Evolutionary conservation across 441 rosid genomes (phyloP).

Genomic region (Monsonia emarginata): DNA sequence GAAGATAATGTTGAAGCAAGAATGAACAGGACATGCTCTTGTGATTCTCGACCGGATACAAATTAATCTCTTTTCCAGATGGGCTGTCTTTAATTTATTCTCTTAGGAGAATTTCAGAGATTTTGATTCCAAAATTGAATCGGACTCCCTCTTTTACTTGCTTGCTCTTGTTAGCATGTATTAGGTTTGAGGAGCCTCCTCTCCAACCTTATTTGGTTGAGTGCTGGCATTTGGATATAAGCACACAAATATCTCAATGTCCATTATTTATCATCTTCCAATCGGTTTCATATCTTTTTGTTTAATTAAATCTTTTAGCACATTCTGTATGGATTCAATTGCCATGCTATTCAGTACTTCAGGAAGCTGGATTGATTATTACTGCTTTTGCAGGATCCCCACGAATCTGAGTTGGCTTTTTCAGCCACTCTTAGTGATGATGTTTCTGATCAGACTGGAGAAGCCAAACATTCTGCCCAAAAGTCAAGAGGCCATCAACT

Average conservation of each 20-base stretch:
- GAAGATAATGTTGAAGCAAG: conserved; percentile 1
- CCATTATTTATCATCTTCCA: not conserved
- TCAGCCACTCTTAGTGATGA: conserved; percentile 25
- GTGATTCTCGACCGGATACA: not conserved
- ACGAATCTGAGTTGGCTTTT: conserved; percentile 39
- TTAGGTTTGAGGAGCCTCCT: not conserved
- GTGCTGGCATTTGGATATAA: not conserved
- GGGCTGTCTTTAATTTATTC: not conserved
- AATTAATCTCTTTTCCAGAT: not conserved
- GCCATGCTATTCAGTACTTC: not conserved
- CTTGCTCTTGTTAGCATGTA: not conserved
- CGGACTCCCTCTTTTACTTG: not conserved
- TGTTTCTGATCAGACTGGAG: conserved; percentile 19
- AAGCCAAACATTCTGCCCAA: conserved; percentile 31
- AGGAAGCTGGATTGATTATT: conserved; percentile 16
- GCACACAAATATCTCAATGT: not conserved
- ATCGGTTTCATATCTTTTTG: not conserved
- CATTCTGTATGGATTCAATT: not conserved
- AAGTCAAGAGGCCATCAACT: conserved; percentile 40
- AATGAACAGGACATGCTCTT: not conserved
- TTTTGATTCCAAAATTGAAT: not conserved
- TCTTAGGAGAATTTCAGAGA: not conserved
- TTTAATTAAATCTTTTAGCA: not conserved
- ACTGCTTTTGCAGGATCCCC: conserved; percentile 30
- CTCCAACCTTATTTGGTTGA: not conserved